Conservation (phyloP, 257 asterid genomes). For the Nicotiana knightiana region DNA sequence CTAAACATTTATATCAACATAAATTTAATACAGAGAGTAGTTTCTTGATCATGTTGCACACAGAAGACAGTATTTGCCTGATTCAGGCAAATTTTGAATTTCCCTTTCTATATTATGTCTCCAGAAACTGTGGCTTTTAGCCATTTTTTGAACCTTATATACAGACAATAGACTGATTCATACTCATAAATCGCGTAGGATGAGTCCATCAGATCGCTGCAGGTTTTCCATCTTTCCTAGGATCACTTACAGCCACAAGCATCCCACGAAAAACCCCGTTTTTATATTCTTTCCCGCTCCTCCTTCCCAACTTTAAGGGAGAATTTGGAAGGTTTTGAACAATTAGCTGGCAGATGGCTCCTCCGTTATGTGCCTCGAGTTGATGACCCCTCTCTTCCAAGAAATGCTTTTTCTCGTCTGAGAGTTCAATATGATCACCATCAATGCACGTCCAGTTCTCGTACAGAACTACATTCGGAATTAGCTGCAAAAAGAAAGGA, state of each 20-base stretch:
- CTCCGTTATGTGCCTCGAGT: conserved; percentile 54
- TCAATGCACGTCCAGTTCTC: conserved; percentile 82
- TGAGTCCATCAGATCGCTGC: conserved; percentile 57
- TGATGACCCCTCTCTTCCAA: conserved; percentile 63
- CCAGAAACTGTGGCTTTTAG: not conserved
- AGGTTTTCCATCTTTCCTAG: conserved; percentile 84
- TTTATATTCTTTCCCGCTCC: conserved; percentile 22
- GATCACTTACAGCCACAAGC: conserved; percentile 81
- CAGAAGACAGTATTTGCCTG: not conserved
- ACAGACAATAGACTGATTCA: not conserved
- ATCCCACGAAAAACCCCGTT: conserved; percentile 30
- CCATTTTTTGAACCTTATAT: not conserved
- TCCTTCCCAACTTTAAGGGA: conserved; percentile 12
- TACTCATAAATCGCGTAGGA: not conserved
- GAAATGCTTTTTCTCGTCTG: conserved; percentile 39
- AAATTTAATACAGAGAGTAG: not conserved
- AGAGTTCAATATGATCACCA: conserved; percentile 79
- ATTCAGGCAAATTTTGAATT: not conserved
- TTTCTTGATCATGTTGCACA: not conserved
- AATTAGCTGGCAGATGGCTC: conserved; percentile 73
- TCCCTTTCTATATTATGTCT: no score
- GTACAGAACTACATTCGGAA: conserved; percentile 65
- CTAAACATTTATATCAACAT: not conserved
- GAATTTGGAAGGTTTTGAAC: conserved; percentile 45
- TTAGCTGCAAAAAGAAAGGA: conserved; percentile 39